A percentile compares a stretch with the other conserved stretches of the same genome.
Conservation (phyloP, 176 grass and related monocot genomes). For the Carex scoparia region DNA sequence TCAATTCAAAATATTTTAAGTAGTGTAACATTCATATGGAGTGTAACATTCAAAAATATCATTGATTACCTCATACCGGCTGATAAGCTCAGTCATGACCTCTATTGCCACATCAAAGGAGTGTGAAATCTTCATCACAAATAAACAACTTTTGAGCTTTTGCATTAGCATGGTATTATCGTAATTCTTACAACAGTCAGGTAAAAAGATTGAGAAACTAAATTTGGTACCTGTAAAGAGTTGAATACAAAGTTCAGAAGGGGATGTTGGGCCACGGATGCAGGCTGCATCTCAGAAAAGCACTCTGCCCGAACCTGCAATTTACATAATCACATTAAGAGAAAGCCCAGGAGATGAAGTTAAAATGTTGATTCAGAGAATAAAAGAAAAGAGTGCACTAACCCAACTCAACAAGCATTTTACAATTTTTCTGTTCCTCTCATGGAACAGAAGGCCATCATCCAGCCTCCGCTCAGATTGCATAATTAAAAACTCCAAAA, state of each 20-base stretch:
- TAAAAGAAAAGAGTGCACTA: constrained; percentile 9
- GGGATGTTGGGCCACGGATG: constrained; percentile 43
- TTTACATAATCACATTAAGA: not conserved
- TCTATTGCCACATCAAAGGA: constrained; percentile 90
- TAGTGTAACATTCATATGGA: not conserved
- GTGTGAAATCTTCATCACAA: constrained; percentile 53
- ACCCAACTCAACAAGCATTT: constrained; percentile 90
- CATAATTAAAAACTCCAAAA: constrained; percentile 71
- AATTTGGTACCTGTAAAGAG: constrained; percentile 71
- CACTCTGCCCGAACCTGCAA: constrained; percentile 65
- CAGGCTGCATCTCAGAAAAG: constrained; percentile 59
- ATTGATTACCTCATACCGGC: constrained; percentile 68
- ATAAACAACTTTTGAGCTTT: constrained; percentile 34
- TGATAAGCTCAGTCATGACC: constrained; percentile 85
- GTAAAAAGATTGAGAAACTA: constrained; percentile 5
- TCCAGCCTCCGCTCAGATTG: constrained; percentile 43
- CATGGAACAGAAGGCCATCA: constrained; percentile 43
- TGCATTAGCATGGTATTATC: constrained; percentile 14
- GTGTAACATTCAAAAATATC: not conserved
- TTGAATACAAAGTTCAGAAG: constrained; percentile 87
- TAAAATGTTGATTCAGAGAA: not conserved
- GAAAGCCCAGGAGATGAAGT: constrained; percentile 1
- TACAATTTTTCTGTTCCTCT: constrained; percentile 63
- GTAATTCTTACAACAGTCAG: not conserved
- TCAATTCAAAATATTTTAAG: constrained; percentile 6